These are phyloP conservation scores for Epichloe sp. DNA, from an alignment of 2,329 filamentous ascomycete species.

Conservation along the genomic window DNA sequence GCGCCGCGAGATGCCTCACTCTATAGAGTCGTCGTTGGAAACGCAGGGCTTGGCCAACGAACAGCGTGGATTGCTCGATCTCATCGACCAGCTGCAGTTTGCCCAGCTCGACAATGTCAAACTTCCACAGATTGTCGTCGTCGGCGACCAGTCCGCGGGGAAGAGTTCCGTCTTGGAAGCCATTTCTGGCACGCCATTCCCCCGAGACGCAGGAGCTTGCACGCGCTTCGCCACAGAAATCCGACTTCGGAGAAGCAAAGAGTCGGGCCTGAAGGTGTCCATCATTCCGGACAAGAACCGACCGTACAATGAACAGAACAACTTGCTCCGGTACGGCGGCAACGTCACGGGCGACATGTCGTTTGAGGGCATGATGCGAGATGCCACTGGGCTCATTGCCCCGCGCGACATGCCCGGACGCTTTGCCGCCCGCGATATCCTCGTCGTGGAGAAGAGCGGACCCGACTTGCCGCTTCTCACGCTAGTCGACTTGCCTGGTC, in stretches of 20 bases:
- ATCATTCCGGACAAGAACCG: constrained; percentile 41
- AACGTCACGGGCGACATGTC: constrained; percentile 29
- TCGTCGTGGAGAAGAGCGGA: constrained; percentile 45
- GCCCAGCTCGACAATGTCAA: constrained; percentile 38
- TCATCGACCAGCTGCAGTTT: constrained; percentile 42
- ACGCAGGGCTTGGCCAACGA: constrained; percentile 38
- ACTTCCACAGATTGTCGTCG: constrained; percentile 49
- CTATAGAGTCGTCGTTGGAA: constrained; percentile 35
- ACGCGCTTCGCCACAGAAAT: constrained; percentile 51
- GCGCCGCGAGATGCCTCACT: constrained; percentile 22
- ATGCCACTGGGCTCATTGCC: constrained; percentile 37
- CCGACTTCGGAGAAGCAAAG: constrained; percentile 34
- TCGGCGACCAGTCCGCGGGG: constrained; percentile 50
- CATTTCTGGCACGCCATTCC: constrained; percentile 49
- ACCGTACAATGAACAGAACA: constrained; percentile 31
- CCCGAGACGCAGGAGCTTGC: constrained; percentile 45
- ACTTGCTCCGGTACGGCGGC: constrained; percentile 34
- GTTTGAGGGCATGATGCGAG: constrained; percentile 37
- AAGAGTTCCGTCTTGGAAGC: constrained; percentile 52
- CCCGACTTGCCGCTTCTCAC: constrained; percentile 47
- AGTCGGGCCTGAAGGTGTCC: constrained; percentile 33
- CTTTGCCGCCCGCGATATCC: constrained; percentile 38
- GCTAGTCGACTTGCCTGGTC: constrained; percentile 47
- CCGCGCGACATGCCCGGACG: constrained; percentile 35
- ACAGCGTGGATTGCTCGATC: constrained; percentile 43